phyloP scores from a whole-genome alignment of 2,329 filamentous ascomycete genomes.

The Diaporthe nobilis region DNA sequence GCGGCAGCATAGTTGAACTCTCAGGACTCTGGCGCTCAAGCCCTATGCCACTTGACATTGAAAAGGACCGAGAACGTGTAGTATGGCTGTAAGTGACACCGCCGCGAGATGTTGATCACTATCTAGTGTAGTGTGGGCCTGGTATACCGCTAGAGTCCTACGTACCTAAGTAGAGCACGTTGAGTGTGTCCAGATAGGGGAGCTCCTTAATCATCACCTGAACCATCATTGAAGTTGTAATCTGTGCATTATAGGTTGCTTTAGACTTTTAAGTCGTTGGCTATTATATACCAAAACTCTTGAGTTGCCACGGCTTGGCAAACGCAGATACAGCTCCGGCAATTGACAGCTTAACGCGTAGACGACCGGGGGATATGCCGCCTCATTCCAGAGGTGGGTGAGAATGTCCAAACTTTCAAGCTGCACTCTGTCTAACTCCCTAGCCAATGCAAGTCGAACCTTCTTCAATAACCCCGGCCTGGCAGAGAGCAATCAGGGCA shows the following conservation, averaged over 20 bases:
- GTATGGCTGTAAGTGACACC: constrained; percentile 55
- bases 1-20: constrained; percentile 51
- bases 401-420: too few species aligned
- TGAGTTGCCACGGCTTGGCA: constrained; percentile 55
- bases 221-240: constrained; percentile 60
- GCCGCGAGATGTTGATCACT: constrained; percentile 58
- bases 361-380: constrained; percentile 33
- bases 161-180: constrained; percentile 53
- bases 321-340: constrained; percentile 49
- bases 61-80: constrained; percentile 60
- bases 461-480: too few species aligned
- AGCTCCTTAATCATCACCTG: constrained; percentile 54
- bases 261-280: constrained; percentile 57
- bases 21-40: constrained; percentile 45
- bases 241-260: constrained; percentile 60
- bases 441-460: too few species aligned
- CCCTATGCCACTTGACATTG: constrained; percentile 53
- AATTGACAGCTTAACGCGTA: constrained; percentile 44
- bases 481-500: too few species aligned
- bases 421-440: too few species aligned
- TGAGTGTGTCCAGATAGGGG: constrained; percentile 61
- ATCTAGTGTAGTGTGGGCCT: constrained; percentile 49
- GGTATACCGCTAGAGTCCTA: constrained; percentile 55
- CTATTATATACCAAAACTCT: constrained; percentile 53
- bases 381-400: too few species aligned